Percentiles rank a stretch among this genome's conserved stretches.
phyloP scores from a whole-genome alignment of 2,329 filamentous ascomycete genomes.

The Aspergillus pseudotamarii region DNA sequence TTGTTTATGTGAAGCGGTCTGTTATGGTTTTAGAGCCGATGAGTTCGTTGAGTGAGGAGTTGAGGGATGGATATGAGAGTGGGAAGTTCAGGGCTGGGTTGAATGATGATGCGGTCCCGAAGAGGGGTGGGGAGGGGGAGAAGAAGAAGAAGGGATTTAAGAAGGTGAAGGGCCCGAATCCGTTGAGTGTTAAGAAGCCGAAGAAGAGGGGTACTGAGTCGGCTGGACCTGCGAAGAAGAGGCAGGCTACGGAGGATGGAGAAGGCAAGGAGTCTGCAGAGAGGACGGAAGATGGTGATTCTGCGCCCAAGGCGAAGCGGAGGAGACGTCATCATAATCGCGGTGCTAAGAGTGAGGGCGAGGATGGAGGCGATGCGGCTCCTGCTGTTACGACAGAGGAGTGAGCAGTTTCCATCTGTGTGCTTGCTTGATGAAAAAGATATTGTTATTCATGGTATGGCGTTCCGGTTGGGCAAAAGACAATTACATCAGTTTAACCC shows the following conservation, averaged over 20 bases:
- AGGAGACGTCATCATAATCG: conserved; percentile 40
- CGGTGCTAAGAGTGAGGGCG: conserved; percentile 19
- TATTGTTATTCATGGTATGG: conserved; percentile 26
- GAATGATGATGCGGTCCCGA: conserved; percentile 33
- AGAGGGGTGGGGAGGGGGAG: conserved; percentile 33
- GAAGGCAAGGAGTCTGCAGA: conserved; percentile 5
- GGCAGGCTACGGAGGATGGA: conserved; percentile 16
- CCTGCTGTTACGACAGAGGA: conserved; percentile 21
- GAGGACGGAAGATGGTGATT: conserved; percentile 25
- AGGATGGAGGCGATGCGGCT: conserved; percentile 12
- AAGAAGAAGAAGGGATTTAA: conserved; percentile 38
- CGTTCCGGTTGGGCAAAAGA: conserved; percentile 34
- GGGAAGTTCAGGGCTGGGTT: conserved; percentile 51
- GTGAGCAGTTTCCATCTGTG: background rate
- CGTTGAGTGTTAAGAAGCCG: conserved; percentile 52
- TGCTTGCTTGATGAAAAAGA: background rate
- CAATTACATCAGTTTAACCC: conserved; percentile 22
- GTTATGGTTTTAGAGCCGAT: conserved; percentile 55
- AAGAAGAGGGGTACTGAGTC: conserved; percentile 38
- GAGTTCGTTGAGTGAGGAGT: conserved; percentile 45
- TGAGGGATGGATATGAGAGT: conserved; percentile 48
- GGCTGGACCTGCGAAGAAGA: conserved; percentile 22
- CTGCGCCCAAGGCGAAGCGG: conserved; percentile 36
- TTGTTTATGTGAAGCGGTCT: conserved; percentile 55
- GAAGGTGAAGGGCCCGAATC: conserved; percentile 50